Conservation (phyloP, 345 rosid species). For the Anacardium occidentale region DNA sequence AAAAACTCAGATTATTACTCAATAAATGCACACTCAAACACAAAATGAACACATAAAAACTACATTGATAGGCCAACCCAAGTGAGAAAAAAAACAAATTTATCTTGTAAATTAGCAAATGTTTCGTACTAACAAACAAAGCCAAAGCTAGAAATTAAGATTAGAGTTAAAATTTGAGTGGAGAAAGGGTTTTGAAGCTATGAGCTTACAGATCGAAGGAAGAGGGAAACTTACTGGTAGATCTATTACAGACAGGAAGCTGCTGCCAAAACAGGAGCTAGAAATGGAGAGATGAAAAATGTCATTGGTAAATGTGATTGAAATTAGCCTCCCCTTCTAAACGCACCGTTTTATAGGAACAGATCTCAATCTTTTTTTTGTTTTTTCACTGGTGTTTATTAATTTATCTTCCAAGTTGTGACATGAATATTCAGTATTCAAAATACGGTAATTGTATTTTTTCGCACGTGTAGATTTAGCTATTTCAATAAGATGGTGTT, state of each 20-base stretch:
- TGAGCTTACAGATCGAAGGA: constrained; percentile 5
- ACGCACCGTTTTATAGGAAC: not conserved
- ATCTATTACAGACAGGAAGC: not conserved
- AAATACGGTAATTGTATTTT: too few species aligned
- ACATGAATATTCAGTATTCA: too few species aligned
- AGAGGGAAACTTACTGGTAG: constrained; percentile 8
- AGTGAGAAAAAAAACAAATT: not conserved
- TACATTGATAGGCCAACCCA: not conserved
- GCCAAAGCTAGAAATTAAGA: not conserved
- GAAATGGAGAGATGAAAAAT: not conserved
- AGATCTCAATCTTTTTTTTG: too few species aligned
- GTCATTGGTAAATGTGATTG: not conserved
- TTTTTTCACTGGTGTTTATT: too few species aligned
- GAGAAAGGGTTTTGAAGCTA: constrained; percentile 14
- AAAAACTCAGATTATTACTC: not conserved
- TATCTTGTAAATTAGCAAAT: not conserved
- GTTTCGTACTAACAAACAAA: not conserved
- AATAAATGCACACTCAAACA: not conserved
- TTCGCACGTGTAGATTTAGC: too few species aligned
- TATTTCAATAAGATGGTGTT: too few species aligned
- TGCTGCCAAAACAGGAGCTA: not conserved
- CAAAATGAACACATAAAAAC: not conserved
- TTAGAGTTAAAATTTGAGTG: not conserved
- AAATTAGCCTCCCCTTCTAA: not conserved
- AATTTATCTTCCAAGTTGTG: too few species aligned